Evolutionary conservation across 768 basidiomycete genomes (phyloP).

Genomic region (Polyporus arcularius): DNA sequence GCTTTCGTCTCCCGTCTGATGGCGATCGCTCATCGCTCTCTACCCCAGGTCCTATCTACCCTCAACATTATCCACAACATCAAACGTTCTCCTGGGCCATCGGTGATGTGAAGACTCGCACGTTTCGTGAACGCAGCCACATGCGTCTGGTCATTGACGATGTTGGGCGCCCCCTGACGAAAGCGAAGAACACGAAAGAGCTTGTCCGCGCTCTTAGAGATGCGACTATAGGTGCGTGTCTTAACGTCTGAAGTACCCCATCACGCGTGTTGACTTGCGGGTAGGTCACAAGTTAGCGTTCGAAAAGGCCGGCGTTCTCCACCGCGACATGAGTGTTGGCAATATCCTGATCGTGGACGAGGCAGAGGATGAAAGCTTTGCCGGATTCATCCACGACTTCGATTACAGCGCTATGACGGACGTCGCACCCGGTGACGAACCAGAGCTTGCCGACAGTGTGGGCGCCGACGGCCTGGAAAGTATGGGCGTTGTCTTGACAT

Average conservation of each 20-base stretch:
- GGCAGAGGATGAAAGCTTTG: background rate
- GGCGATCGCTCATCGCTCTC: background rate
- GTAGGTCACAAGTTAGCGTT: constrained; percentile 9
- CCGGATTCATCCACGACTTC: constrained; percentile 15
- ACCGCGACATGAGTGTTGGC: constrained; percentile 19
- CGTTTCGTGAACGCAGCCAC: constrained; percentile 11
- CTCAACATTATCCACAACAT: constrained; percentile 4
- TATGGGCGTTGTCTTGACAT: background rate
- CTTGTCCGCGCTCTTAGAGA: constrained; percentile 2
- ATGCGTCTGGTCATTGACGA: constrained; percentile 12
- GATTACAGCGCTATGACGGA: constrained; percentile 13
- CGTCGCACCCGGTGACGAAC: background rate
- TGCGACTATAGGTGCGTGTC: constrained; percentile 4
- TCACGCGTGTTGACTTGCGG: background rate
- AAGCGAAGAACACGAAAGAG: background rate
- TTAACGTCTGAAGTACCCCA: too few species aligned
- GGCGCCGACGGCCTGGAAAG: background rate
- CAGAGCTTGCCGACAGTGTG: background rate
- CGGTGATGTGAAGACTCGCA: background rate
- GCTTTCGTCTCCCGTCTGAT: background rate
- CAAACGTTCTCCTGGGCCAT: constrained; percentile 14
- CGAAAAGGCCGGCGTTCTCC: constrained; percentile 8
- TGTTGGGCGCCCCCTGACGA: constrained; percentile 5
- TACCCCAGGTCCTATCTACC: background rate
- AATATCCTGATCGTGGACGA: constrained; percentile 14